Evolutionary conservation across 78 protist genomes (phyloP), one percentile per base, ranked within the genome.

Genomic region (slime mould (Dictyostelium discoideum)): DNA sequence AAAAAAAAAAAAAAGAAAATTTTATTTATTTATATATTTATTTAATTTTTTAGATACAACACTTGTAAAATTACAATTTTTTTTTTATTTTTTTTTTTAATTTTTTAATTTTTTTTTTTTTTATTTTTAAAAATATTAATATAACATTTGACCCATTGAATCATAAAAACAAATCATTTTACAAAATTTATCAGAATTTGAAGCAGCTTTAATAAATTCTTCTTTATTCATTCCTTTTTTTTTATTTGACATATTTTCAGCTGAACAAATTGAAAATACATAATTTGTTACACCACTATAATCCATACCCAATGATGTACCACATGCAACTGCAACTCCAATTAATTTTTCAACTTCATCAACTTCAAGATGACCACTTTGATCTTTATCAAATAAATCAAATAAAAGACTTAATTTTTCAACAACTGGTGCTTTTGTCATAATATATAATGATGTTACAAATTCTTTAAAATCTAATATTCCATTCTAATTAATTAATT

Each of bases 361-460:
- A 40, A 10, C 0, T n/a, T 37, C 42, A 2, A 84, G 44, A 44
- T 8, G 8, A 0, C 89, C 89, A 84, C 44, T 67, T 48, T 40
- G 69, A 42, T 84, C 89, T 39, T 42, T 63, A 60, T 83, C 87
- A 60, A 83, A 83, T 5, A 60, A 6, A 83, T 83, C 87, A 83
- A 83, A 83, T 3, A 83, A 8, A 50, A 13, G 10, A 60, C 60
- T 74, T 11, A 46, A 37, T n/a, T 60, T 83, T 83, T 83, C 87
- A 60, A 22, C 57, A 8, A 60, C 78, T 18, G 87, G 87, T 10
- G 77, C 44, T 20, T 83, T 83, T 63, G 87, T 83, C 50, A 83
- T 60, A 24, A 83, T 9, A 37, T 83, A 83, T 37, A 83, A 60
- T 29, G 87, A 73, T 11, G 77, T 60, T 4, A n/a, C 26, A 83